Evolutionary conservation across 2,329 filamentous ascomycete genomes (phyloP), one percentile per base, ranked within the genome.

Genomic region (Metarhizium robertsii): DNA sequence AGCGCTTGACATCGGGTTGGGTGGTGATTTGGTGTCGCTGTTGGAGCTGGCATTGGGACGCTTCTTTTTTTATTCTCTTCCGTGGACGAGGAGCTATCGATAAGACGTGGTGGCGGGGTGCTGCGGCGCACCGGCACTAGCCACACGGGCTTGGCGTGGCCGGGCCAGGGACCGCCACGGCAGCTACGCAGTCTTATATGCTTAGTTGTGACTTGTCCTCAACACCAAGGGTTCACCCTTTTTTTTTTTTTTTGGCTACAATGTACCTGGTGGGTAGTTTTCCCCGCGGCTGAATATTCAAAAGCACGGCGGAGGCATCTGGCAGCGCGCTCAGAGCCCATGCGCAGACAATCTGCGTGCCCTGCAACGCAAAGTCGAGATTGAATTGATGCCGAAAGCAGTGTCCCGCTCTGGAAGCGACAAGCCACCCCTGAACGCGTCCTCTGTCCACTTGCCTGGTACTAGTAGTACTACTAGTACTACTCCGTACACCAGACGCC

Each of bases 361-460:
- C 18, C 42, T 8, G 6, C 5, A 20, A 45, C 5, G 18, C 42
- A 45, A 6, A 8, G 13, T 45, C 42, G n/a, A 20, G 7, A 11
- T 29, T 4, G 50, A 14, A 51, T 8, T 34, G 7, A 34, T 11
- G 32, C 49, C 14, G 29, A 40, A n/a, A 13, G 36, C 29, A 38
- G 18, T 20, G 32, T 30, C 14, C 11, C 53, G 32, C 45, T 43
- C 45, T 32, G 32, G 32, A 50, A 50, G 42, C n/a, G 6, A 2
- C 36, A 16, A 20, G 16, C n/a, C 5, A 16, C 48, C 53, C 53
- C 53, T 50, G 57, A 59, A 60, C 55, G 59, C 59, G 59, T 60
- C 57, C 59, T 59, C 55, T 54, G 49, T 53, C 25, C 53, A 29
- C 43, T 13, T 29, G 29, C 30, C 7, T 10, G 5, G 25, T 25